A percentile compares a stretch with the other conserved stretches of the same genome.
phyloP scores from a whole-genome alignment of 1,284 basidiomycete species.

The Cutaneotrichosporon sp. region DNA sequence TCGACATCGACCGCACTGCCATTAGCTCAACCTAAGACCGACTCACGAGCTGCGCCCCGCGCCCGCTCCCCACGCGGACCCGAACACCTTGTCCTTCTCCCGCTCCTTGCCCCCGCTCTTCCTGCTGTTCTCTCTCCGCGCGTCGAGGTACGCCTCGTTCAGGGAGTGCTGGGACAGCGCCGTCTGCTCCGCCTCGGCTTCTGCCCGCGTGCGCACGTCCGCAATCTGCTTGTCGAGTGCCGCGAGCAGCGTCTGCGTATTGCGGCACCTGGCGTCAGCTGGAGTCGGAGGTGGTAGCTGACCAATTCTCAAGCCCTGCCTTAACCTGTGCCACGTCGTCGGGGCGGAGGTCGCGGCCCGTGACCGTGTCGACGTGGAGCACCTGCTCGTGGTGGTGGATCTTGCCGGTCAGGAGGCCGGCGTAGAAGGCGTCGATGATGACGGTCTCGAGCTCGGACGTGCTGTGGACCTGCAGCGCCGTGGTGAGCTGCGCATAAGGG shows the following conservation, averaged over 20 bases:
- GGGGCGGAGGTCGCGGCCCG: slow-evolving; percentile 77
- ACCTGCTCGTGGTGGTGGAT: slow-evolving; percentile 83
- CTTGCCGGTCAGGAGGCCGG: slow-evolving; percentile 78
- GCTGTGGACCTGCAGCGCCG: slow-evolving; percentile 60
- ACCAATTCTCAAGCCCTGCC: slow-evolving; percentile 66
- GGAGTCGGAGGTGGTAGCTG: slow-evolving; percentile 24
- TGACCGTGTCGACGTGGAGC: slow-evolving; percentile 82
- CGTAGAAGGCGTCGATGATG: slow-evolving; percentile 91
- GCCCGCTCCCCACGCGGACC: too few relatives aligned
- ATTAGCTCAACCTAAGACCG: background rate
- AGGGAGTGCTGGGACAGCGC: slow-evolving; percentile 5
- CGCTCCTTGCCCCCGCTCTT: background rate
- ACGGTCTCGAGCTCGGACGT: slow-evolving; percentile 87
- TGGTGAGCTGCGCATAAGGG: slow-evolving; percentile 26
- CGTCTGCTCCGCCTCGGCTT: slow-evolving; percentile 4
- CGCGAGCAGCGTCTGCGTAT: slow-evolving; percentile 60
- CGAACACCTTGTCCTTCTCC: background rate
- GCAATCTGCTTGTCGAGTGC: slow-evolving; percentile 53
- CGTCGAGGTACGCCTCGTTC: slow-evolving; percentile 7
- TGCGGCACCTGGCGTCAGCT: slow-evolving; percentile 58
- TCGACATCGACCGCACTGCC: background rate
- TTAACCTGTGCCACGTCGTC: slow-evolving; percentile 61
- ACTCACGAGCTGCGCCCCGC: too few relatives aligned
- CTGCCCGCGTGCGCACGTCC: slow-evolving; percentile 4
- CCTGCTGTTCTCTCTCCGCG: background rate